Base-by-base conservation (phyloP, 306 rosid genomes). In the Datisca glomerata region DNA sequence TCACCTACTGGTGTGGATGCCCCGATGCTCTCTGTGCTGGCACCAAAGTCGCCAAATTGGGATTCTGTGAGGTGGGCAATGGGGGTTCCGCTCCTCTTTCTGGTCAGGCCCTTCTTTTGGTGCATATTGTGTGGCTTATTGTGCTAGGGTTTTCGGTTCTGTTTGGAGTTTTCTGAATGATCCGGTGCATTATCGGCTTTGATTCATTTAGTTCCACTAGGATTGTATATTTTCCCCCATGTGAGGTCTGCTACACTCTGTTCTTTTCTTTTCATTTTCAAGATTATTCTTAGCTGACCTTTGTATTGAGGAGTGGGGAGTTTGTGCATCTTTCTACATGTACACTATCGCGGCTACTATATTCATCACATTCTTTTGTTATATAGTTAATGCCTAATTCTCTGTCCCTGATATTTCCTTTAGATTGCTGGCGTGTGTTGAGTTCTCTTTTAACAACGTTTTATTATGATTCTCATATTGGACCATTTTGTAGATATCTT, bases 1-100 rank as follows among this genome's bases (percentile, higher is more conserved):
- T 87, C 31, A 87, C 93, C 19, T 87, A 82, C 52, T 87, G 97
- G 97, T 82, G 94, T 24, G 96, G 96, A 4, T 86, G 94, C 64
- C 79, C 64, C 4, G 94, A 82, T 21, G 96, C 97, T 0, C 70
- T 65, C 2, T 87, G 97, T 29, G 76, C 89, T 1, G 89, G 93
- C 11, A 57, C 41, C 2, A 59, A 65, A 18, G 93, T 87, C 3
- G 74, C 76, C 20, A 87, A 74, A 16, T 19, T 63, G 27, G 93
- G 97, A 0, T 83, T 71, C 21, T 87, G 94, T 41, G 89, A 87
- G 65, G 76, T 87, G 6, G 89, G 94, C 0, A 87, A 57, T 24
- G 93, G 79, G 7, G 82, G 75, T 11, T 64, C 93, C 0, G 76
- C 63, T 4, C 70, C 93, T 64, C 67, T 87, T 18, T 76, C 89